Conservation (phyloP, 306 rosid genomes). For the Cajanus cajan region DNA sequence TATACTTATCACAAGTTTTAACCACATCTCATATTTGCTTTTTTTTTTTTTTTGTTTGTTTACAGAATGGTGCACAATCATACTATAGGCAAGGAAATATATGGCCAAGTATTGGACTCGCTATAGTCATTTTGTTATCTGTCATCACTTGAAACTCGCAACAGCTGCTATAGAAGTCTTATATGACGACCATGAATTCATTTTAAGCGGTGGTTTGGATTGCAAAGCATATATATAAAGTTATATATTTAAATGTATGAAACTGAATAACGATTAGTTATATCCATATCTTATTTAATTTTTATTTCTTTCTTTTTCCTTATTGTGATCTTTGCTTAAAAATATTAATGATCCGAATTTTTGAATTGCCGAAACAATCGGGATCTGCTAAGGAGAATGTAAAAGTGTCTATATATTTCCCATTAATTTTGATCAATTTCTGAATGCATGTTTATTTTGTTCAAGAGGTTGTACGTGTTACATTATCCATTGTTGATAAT, state of each 20-base stretch:
- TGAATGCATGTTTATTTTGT: too few species aligned
- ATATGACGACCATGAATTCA: too few species aligned
- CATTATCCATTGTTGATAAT: too few species aligned
- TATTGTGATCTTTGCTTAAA: background rate
- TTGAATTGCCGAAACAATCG: background rate
- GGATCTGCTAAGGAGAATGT: too few species aligned
- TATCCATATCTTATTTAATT: background rate
- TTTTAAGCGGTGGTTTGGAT: too few species aligned
- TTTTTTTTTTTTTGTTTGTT: background rate
- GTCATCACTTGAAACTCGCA: constrained; percentile 40
- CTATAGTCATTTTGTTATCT: constrained; percentile 53
- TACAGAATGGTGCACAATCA: constrained; percentile 63
- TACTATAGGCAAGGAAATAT: constrained; percentile 42
- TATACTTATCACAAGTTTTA: background rate
- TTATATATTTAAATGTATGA: constrained; percentile 31
- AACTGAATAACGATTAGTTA: constrained; percentile 29
- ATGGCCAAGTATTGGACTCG: constrained; percentile 46
- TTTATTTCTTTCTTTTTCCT: background rate
- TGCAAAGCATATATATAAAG: constrained; percentile 21
- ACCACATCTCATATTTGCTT: background rate
- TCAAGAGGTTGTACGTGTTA: too few species aligned
- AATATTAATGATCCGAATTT: background rate
- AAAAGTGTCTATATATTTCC: too few species aligned
- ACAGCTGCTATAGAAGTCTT: background rate
- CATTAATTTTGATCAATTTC: too few species aligned